Evolutionary conservation across 2,329 filamentous ascomycete genomes (phyloP).

Genomic region (Trichoderma semiorbis): DNA sequence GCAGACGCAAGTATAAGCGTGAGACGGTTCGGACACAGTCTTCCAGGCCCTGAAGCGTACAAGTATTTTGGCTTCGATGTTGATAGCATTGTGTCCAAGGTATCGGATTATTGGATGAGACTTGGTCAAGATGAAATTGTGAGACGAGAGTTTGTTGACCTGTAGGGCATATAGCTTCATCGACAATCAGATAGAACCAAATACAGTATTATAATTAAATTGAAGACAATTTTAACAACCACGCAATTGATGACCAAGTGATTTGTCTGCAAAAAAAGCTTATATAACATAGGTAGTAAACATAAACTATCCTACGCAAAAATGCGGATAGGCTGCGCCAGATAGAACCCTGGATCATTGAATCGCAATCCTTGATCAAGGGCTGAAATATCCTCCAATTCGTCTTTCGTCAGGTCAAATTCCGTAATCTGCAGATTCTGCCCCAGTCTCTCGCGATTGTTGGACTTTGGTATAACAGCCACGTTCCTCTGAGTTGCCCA

Average conservation of each 20-base stretch:
- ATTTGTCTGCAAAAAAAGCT: background rate
- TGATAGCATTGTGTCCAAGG: background rate
- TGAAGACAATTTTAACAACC: background rate
- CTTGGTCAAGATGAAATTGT: background rate
- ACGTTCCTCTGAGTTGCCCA: conserved; percentile 65
- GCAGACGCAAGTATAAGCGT: background rate
- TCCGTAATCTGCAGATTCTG: background rate
- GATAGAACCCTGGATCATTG: conserved; percentile 43
- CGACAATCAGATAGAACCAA: background rate
- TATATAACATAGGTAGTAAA: background rate
- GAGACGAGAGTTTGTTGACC: background rate
- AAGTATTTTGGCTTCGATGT: conserved; percentile 12
- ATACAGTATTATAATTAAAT: background rate
- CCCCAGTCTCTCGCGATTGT: conserved; percentile 40
- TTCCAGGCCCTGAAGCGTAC: conserved; percentile 3
- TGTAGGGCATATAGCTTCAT: background rate
- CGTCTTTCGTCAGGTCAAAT: conserved; percentile 52
- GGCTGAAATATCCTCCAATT: conserved; percentile 53
- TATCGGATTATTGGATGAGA: background rate
- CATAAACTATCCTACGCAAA: background rate
- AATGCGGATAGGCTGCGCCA: background rate
- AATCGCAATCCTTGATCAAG: conserved; percentile 56
- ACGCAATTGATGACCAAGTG: no score
- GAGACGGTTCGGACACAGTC: background rate
- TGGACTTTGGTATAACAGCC: conserved; percentile 63